Base-by-base conservation (phyloP, 2,329 filamentous ascomycete genomes). In the Cladorrhinum sp. region DNA sequence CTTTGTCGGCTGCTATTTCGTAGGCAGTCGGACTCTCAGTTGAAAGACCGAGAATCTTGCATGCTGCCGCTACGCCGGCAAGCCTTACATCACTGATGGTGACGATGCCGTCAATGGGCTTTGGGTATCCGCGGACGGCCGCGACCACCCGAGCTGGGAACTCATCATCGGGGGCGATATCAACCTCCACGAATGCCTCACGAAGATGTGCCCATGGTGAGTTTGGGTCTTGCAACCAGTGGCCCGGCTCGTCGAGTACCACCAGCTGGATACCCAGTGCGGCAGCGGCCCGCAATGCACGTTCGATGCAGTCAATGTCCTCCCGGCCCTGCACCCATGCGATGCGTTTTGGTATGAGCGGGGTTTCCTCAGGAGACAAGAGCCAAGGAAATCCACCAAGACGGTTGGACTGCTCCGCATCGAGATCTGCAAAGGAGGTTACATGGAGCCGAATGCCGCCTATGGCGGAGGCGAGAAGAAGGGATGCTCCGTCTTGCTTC, bases 261-360 rank as follows among this genome's bases (percentile, higher is more conserved):
- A 77, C 70, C 1, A 79, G 50, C 0, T 65, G 63, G 36, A 79
- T 73, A 2, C 73, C 73, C 2, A 78, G 67, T 1, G 73, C 73
- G 20, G 56, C 54, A 10, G 73, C 74, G 7, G 72, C 69, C 16
- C 60, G 55, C 52, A 62, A 55, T n/a, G 59, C 50, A 6, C 52
- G 63, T 18, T 46, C 54, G 14, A 55, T 58, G 36, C 57, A 58
- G 9, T 58, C 54, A 16, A 63, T 58, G 54, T 65, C 55, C 16
- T 58, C 63, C 33, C 63, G 59, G 33, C 63, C 63, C 23, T 65
- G 63, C 30, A 65, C 52, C 63, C 63, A 65, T 21, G 59, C 55
- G 36, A 65, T 57, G 23, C 63, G 59, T 16, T 49, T 58, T 6
- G 12, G 51, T n/a, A 20, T 20, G 24, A 42, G 54, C 24, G 18